Percentiles rank a stretch among this genome's conserved stretches.
phyloP scores from a whole-genome alignment of 2,329 filamentous ascomycete genomes.

The Colletotrichum lentis region DNA sequence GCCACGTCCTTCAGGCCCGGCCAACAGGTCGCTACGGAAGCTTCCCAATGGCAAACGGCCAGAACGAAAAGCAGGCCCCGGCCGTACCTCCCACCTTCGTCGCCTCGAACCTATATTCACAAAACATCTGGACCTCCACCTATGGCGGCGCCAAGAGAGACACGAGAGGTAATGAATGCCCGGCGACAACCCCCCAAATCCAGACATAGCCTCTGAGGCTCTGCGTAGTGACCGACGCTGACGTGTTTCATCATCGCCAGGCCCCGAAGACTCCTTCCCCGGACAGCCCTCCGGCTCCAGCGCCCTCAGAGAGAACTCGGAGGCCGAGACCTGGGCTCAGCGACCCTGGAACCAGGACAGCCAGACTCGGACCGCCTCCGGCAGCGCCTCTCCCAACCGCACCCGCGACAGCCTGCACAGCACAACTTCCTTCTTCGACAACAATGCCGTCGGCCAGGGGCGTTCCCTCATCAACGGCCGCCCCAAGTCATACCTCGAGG shows the following conservation, averaged over 20 bases:
- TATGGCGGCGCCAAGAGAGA: slow-evolving; percentile 52
- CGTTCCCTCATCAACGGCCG: slow-evolving; percentile 46
- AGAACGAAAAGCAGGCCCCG: slow-evolving; percentile 44
- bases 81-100: slow-evolving; percentile 50
- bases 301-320: slow-evolving; percentile 73
- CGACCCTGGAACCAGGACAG: slow-evolving; percentile 68
- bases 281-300: slow-evolving; percentile 70
- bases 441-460: slow-evolving; percentile 56
- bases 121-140: slow-evolving; percentile 53
- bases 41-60: slow-evolving; percentile 48
- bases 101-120: slow-evolving; percentile 48
- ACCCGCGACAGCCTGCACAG: slow-evolving; percentile 60
- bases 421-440: slow-evolving; percentile 56
- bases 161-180: slow-evolving; percentile 56
- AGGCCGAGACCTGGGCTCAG: slow-evolving; percentile 69
- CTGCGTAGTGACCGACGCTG: slow-evolving; percentile 40
- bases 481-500: slow-evolving; percentile 49
- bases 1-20: slow-evolving; percentile 45
- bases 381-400: slow-evolving; percentile 67
- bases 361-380: slow-evolving; percentile 55
- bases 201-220: too few species aligned
- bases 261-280: slow-evolving; percentile 28
- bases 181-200: not conserved
- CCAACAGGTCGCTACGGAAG: slow-evolving; percentile 51
- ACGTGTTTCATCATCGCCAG: slow-evolving; percentile 38